Conservation (phyloP, 257 asterid species). For the Voacanga thouarsii region DNA sequence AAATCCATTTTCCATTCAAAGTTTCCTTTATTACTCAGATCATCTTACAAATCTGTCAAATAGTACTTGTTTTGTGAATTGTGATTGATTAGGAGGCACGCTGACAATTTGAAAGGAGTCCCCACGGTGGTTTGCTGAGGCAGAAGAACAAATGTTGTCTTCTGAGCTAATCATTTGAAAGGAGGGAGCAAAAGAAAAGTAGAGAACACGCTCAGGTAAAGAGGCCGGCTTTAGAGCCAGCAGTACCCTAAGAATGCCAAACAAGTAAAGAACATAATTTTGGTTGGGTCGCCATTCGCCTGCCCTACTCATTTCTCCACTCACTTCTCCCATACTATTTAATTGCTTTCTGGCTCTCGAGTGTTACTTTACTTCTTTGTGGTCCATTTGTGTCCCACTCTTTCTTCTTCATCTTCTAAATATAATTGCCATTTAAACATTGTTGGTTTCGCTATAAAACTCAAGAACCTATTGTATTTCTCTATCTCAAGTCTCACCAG, state of each 20-base stretch:
- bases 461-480: background rate
- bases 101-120: slow-evolving; percentile 15
- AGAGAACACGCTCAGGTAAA: slow-evolving; percentile 38
- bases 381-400: slow-evolving; percentile 37
- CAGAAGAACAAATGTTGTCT: slow-evolving; percentile 8
- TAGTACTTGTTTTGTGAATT: background rate
- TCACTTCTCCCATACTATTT: slow-evolving; percentile 13
- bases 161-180: slow-evolving; percentile 31
- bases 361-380: slow-evolving; percentile 9
- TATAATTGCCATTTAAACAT: slow-evolving; percentile 8
- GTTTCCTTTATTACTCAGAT: too few species aligned
- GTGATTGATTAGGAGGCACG: slow-evolving; percentile 7
- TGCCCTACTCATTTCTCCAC: slow-evolving; percentile 20
- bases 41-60: too few species aligned
- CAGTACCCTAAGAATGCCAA: slow-evolving; percentile 24
- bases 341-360: background rate
- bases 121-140: slow-evolving; percentile 2
- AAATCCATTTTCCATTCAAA: too few species aligned
- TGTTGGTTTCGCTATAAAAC: slow-evolving; percentile 16
- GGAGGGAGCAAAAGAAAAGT: slow-evolving; percentile 24
- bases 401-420: slow-evolving; percentile 8
- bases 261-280: slow-evolving; percentile 38
- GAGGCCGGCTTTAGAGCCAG: slow-evolving; percentile 39
- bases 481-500: too few species aligned
- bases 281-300: slow-evolving; percentile 16